phyloP scores from a whole-genome alignment of 2,329 filamentous ascomycete genomes.

The Colletotrichum echinochloae region DNA sequence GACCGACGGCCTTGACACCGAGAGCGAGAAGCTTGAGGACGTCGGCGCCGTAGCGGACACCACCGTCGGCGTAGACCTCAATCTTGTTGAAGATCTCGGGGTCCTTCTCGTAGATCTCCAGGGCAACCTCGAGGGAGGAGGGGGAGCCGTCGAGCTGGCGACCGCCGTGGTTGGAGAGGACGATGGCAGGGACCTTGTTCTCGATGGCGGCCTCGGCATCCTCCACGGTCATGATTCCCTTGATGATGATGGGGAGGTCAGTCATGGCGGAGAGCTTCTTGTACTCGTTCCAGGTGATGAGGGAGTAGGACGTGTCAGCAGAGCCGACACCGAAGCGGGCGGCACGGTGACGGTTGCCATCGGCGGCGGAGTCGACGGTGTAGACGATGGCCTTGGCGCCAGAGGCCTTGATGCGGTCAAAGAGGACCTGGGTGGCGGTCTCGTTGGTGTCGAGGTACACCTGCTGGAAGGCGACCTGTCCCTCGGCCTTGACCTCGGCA shows the following conservation, averaged over 20 bases:
- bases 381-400: conserved; percentile 54
- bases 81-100: conserved; percentile 54
- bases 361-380: conserved; percentile 55
- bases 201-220: conserved; percentile 52
- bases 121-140: conserved; percentile 53
- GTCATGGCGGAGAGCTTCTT: conserved; percentile 51
- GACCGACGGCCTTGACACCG: conserved; percentile 57
- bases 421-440: conserved; percentile 48
- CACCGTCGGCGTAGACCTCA: conserved; percentile 56
- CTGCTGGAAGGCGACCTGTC: conserved; percentile 55
- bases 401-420: conserved; percentile 49
- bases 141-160: conserved; percentile 56
- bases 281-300: conserved; percentile 52
- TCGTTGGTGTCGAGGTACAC: conserved; percentile 50
- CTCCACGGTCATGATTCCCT: conserved; percentile 54
- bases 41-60: conserved; percentile 57
- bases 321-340: conserved; percentile 54
- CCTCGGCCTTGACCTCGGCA: conserved; percentile 50
- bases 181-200: conserved; percentile 50
- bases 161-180: conserved; percentile 58
- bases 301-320: conserved; percentile 43
- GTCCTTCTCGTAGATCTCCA: conserved; percentile 54
- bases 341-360: conserved; percentile 55
- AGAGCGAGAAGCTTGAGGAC: conserved; percentile 58
- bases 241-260: conserved; percentile 54